These are phyloP conservation scores for Populus deltoides DNA, from an alignment of 345 rosid genomes.

Conservation along the genomic window DNA sequence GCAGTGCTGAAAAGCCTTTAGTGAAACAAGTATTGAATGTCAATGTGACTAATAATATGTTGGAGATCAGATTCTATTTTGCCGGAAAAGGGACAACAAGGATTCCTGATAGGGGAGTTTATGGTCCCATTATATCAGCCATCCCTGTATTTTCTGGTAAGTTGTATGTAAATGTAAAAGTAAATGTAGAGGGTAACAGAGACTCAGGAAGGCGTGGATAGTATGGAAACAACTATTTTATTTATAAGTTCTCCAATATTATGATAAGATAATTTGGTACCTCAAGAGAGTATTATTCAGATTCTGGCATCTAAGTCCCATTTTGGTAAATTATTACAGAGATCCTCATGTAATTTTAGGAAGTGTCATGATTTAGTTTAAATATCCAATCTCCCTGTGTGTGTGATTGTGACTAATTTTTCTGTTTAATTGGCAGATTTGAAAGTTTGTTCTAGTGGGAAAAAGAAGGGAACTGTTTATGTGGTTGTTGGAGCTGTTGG, in stretches of 20 bases:
- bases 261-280: too few species aligned
- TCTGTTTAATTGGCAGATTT: conserved; percentile 11
- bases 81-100: conserved; percentile 29
- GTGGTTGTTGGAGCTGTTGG: conserved; percentile 18
- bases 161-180: neutral
- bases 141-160: conserved; percentile 24
- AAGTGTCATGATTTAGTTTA: neutral
- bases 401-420: neutral
- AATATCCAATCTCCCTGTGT: too few species aligned
- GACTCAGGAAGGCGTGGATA: too few species aligned
- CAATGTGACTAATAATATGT: conserved; percentile 17
- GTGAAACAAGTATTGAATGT: conserved; percentile 16
- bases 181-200: too few species aligned
- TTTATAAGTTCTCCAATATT: too few species aligned
- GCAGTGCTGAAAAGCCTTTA: conserved; percentile 9
- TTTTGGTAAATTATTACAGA: too few species aligned
- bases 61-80: conserved; percentile 26
- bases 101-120: conserved; percentile 22
- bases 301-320: too few species aligned
- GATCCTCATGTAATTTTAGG: neutral
- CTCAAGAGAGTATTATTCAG: too few species aligned
- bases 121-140: conserved; percentile 29
- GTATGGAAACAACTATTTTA: too few species aligned
- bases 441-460: conserved; percentile 12
- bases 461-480: conserved; percentile 9